Percentiles rank a stretch among this genome's conserved stretches.
These are phyloP conservation scores for Sporisorium sorghi DNA, from an alignment of 1,284 basidiomycete genomes.

Conservation along the genomic window DNA sequence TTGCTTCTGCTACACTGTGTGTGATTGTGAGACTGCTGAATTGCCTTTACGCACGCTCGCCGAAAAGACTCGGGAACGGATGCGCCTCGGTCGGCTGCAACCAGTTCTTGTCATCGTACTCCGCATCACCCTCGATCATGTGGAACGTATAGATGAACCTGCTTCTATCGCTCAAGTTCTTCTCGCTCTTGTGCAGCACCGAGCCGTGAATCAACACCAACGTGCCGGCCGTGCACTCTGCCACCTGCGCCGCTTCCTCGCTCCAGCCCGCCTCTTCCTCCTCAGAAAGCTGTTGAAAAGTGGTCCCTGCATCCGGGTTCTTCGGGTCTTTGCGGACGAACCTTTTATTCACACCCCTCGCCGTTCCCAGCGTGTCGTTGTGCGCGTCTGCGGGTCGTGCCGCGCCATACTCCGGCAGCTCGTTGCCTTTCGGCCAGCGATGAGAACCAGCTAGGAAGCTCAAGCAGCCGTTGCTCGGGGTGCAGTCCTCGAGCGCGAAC, in stretches of 20 bases:
- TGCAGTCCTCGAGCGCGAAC: slow-evolving; percentile 84
- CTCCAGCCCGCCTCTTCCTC: slow-evolving; percentile 53
- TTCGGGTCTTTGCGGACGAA: slow-evolving; percentile 47
- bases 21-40: not conserved
- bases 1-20: not conserved
- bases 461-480: slow-evolving; percentile 56
- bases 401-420: too few relatives aligned
- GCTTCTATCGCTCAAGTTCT: slow-evolving; percentile 47
- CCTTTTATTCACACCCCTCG: slow-evolving; percentile 56
- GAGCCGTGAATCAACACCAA: slow-evolving; percentile 63
- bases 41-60: too few relatives aligned
- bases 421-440: slow-evolving; percentile 17
- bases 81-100: slow-evolving; percentile 49
- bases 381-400: slow-evolving; percentile 12
- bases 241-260: slow-evolving; percentile 31
- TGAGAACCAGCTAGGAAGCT: slow-evolving; percentile 59
- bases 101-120: slow-evolving; percentile 62
- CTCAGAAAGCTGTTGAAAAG: slow-evolving; percentile 27
- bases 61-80: slow-evolving; percentile 52
- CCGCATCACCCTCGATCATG: slow-evolving; percentile 61
- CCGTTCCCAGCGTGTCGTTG: slow-evolving; percentile 27
- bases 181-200: slow-evolving; percentile 61
- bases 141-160: slow-evolving; percentile 66
- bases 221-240: slow-evolving; percentile 55
- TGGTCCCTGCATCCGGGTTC: slow-evolving; percentile 46